Percentiles rank a stretch among this genome's conserved stretches.
phyloP scores from a whole-genome alignment of 1,284 basidiomycete species.

The Cryptococcus floricola region DNA sequence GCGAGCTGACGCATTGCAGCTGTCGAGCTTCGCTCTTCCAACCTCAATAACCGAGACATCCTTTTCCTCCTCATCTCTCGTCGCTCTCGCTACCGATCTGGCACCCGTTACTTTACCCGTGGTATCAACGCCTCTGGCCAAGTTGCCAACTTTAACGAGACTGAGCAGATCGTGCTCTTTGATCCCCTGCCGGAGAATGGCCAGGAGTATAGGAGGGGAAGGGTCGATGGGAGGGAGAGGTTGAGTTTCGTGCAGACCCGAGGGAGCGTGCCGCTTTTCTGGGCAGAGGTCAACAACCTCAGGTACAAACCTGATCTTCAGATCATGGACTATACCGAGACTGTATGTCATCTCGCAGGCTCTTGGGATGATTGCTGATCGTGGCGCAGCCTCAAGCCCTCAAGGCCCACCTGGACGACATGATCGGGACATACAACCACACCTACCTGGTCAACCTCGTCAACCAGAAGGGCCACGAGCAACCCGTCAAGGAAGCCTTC shows the following conservation, averaged over 20 bases:
- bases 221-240: slow-evolving; percentile 52
- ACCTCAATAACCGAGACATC: slow-evolving; percentile 74
- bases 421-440: slow-evolving; percentile 72
- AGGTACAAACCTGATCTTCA: slow-evolving; percentile 96
- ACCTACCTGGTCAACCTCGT: slow-evolving; percentile 86
- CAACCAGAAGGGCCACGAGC: slow-evolving; percentile 92
- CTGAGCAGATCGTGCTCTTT: slow-evolving; percentile 83
- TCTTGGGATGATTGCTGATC: neutral
- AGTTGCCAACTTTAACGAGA: slow-evolving; percentile 86
- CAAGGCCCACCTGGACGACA: slow-evolving; percentile 69
- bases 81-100: slow-evolving; percentile 87
- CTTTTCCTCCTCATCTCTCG: slow-evolving; percentile 86
- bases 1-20: slow-evolving; percentile 54
- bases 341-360: slow-evolving; percentile 53
- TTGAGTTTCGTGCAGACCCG: slow-evolving; percentile 89
- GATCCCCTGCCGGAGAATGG: slow-evolving; percentile 55
- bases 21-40: slow-evolving; percentile 76
- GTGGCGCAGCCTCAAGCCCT: slow-evolving; percentile 62
- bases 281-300: slow-evolving; percentile 95
- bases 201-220: slow-evolving; percentile 27
- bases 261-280: slow-evolving; percentile 90
- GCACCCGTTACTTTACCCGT: slow-evolving; percentile 94
- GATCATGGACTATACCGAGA: slow-evolving; percentile 86
- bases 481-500: slow-evolving; percentile 93
- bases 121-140: slow-evolving; percentile 71